phyloP scores from a whole-genome alignment of 179 eudicot genomes.

The Beta corolliflora region DNA sequence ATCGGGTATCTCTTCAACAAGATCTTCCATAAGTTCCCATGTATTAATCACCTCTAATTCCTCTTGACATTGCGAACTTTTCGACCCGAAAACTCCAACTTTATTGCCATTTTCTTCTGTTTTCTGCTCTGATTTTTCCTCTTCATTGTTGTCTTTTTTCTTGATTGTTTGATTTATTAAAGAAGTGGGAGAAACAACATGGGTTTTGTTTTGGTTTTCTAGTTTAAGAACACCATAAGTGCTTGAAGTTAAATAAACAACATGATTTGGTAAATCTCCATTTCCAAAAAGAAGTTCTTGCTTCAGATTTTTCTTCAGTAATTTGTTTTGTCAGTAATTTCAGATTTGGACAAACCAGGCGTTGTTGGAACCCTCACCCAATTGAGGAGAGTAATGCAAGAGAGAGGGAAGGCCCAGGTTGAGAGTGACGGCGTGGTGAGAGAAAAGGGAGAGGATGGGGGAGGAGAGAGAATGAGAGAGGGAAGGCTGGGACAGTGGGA shows the following conservation, averaged over 20 bases:
- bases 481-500: no score
- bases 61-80: conserved; percentile 37
- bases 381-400: no score
- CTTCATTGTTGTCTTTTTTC: not conserved
- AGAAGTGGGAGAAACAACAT: not conserved
- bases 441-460: no score
- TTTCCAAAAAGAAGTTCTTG: conserved; percentile 31
- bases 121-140: not conserved
- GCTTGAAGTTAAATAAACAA: conserved; percentile 82
- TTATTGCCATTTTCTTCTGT: not conserved
- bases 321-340: no score
- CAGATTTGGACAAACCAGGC: no score
- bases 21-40: conserved; percentile 86
- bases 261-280: conserved; percentile 48
- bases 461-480: no score
- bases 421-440: no score
- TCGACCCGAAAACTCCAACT: conserved; percentile 22
- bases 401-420: no score
- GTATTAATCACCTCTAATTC: conserved; percentile 68
- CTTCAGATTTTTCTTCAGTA: conserved; percentile 43
- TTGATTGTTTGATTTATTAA: not conserved
- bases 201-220: conserved; percentile 26
- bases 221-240: conserved; percentile 79
- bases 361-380: no score
- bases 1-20: conserved; percentile 57